phyloP scores from a whole-genome alignment of 768 basidiomycete species.

The Boletus coccyginus region DNA sequence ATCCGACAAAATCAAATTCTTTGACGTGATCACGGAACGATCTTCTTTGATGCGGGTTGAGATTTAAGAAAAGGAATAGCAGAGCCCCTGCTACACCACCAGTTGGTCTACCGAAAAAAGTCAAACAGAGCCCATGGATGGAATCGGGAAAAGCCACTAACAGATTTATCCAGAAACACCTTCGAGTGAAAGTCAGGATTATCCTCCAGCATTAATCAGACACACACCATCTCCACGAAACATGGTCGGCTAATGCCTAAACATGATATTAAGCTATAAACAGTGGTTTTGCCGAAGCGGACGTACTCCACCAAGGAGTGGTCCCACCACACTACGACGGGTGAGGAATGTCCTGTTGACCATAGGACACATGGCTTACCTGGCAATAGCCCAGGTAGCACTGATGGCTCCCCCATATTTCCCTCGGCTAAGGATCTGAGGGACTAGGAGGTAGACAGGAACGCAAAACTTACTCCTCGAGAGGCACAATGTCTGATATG shows the following conservation, averaged over 20 bases:
- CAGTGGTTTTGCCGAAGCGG: not conserved
- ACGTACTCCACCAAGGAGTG: slow-evolving; percentile 39
- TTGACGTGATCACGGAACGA: slow-evolving; percentile 30
- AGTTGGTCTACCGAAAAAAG: slow-evolving; percentile 29
- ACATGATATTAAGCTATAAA: not conserved
- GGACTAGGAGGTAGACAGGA: not conserved
- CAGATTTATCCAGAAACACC: slow-evolving; percentile 39
- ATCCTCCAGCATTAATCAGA: not conserved
- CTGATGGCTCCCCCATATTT: slow-evolving; percentile 38
- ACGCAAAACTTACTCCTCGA: slow-evolving; percentile 28
- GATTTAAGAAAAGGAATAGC: slow-evolving; percentile 35
- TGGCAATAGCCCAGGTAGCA: slow-evolving; percentile 41
- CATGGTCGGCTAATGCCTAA: slow-evolving; percentile 35
- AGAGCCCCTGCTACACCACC: slow-evolving; percentile 32
- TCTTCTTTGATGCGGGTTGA: slow-evolving; percentile 33
- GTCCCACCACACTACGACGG: slow-evolving; percentile 38
- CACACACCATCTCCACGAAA: slow-evolving; percentile 40
- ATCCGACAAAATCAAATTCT: slow-evolving; percentile 42
- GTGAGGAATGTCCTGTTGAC: not conserved
- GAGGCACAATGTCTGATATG: slow-evolving; percentile 38
- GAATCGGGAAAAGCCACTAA: slow-evolving; percentile 9
- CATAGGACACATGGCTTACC: slow-evolving; percentile 16
- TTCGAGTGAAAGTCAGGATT: slow-evolving; percentile 9
- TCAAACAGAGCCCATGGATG: not conserved
- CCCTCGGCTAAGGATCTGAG: slow-evolving; percentile 31